Evolutionary conservation across 2,329 filamentous ascomycete genomes (phyloP).

Genomic region (Ophiostoma montium): DNA sequence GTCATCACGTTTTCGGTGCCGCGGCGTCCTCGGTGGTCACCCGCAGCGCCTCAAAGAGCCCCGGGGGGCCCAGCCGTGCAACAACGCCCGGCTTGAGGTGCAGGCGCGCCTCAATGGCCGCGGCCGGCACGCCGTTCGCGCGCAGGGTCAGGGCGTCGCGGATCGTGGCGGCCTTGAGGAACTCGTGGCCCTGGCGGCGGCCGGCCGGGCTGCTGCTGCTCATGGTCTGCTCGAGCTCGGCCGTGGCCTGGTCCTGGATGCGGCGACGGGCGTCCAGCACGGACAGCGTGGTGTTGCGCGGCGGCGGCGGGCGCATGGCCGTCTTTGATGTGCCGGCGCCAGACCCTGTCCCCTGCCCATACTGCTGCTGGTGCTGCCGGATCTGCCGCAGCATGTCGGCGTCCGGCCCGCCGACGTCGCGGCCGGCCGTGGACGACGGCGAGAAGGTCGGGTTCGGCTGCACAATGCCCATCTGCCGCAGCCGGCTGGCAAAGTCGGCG

Average conservation of each 20-base stretch:
- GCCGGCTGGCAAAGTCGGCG: slow-evolving; percentile 33
- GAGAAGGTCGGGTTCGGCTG: slow-evolving; percentile 40
- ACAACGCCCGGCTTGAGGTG: slow-evolving; percentile 32
- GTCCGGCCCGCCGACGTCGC: slow-evolving; percentile 3
- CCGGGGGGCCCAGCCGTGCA: slow-evolving; percentile 27
- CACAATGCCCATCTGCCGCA: slow-evolving; percentile 40
- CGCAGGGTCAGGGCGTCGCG: slow-evolving; percentile 32
- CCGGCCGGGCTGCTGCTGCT: neutral
- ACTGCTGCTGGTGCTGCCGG: slow-evolving; percentile 4
- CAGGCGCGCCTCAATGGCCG: slow-evolving; percentile 32
- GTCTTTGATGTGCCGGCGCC: slow-evolving; percentile 9
- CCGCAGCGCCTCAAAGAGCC: slow-evolving; percentile 25
- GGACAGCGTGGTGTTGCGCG: slow-evolving; percentile 31
- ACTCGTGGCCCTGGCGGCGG: slow-evolving; percentile 23
- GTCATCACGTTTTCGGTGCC: neutral
- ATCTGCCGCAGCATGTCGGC: slow-evolving; percentile 12
- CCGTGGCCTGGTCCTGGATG: slow-evolving; percentile 29
- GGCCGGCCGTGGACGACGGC: slow-evolving; percentile 31
- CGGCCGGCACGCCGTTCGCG: slow-evolving; percentile 23
- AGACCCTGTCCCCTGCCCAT: neutral
- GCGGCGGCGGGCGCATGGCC: slow-evolving; percentile 14
- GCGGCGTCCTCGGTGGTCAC: neutral
- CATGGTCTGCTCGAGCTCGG: slow-evolving; percentile 20
- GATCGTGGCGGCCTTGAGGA: slow-evolving; percentile 33
- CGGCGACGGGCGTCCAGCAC: slow-evolving; percentile 34